Percentiles rank a stretch among this genome's conserved stretches.
Conservation (phyloP, 139 green algal genomes). For the Penium margaritaceum region DNA sequence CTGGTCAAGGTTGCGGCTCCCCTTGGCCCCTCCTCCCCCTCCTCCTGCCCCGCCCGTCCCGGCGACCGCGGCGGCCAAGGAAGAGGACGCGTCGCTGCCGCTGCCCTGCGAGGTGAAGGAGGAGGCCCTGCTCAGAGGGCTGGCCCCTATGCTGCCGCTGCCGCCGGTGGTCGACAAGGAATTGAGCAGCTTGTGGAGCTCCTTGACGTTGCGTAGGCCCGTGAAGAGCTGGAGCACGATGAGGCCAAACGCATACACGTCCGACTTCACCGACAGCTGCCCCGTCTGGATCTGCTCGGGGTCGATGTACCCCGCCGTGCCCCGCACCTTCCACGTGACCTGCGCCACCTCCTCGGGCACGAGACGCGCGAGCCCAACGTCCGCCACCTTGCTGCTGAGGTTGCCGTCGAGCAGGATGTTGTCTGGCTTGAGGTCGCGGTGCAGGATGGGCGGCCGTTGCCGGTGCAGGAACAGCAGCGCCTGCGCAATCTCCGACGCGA, state of each 20-base stretch:
- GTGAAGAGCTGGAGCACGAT: conserved; percentile 7
- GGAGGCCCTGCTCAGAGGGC: background rate
- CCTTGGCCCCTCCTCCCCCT: background rate
- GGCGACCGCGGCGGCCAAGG: too few species aligned
- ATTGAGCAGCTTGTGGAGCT: background rate
- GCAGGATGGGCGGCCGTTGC: conserved; percentile 1
- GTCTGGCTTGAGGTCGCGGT: background rate
- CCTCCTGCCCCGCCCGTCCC: too few species aligned
- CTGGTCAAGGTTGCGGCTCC: background rate
- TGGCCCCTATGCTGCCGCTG: background rate
- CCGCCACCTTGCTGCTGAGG: conserved; percentile 3
- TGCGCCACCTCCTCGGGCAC: conserved; percentile 9
- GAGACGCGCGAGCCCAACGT: background rate
- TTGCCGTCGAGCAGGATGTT: conserved; percentile 14
- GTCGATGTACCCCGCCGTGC: background rate
- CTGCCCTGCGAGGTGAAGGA: background rate
- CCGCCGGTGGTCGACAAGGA: too few species aligned
- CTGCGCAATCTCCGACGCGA: conserved; percentile 1
- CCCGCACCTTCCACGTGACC: conserved; percentile 7
- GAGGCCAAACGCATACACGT: conserved; percentile 1
- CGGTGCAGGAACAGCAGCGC: conserved; percentile 13
- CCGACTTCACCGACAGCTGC: conserved; percentile 4
- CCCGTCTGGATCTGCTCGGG: background rate
- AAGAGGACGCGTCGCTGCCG: background rate
- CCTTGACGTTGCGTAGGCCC: background rate